phyloP scores from a whole-genome alignment of 2,329 filamentous ascomycete species.

The Ceratocystis albifundus region DNA sequence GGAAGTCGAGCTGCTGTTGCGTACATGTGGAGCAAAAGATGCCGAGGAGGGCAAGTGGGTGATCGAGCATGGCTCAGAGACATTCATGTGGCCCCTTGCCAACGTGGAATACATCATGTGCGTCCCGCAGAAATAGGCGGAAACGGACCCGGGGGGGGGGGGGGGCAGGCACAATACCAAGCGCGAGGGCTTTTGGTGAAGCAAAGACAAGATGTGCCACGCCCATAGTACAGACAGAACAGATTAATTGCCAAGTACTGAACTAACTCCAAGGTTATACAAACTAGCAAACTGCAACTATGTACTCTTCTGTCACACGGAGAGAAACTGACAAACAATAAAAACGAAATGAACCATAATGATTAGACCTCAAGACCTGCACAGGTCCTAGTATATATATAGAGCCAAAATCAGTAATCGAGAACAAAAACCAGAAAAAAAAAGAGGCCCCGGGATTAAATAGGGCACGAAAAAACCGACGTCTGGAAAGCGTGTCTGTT shows the following conservation, averaged over 20 bases:
- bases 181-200: too few species aligned
- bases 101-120: constrained; percentile 43
- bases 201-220: too few species aligned
- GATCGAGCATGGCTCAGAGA: constrained; percentile 37
- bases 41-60: constrained; percentile 38
- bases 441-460: neutral
- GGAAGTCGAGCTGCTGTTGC: constrained; percentile 51
- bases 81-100: constrained; percentile 41
- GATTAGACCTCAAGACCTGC: neutral
- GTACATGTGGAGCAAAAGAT: constrained; percentile 36
- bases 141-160: too few species aligned
- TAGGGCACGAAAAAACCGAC: constrained; percentile 3
- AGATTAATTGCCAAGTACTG: neutral
- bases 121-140: constrained; percentile 29
- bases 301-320: neutral
- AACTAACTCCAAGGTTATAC: neutral
- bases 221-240: neutral
- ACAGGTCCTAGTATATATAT: neutral
- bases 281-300: neutral
- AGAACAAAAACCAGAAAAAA: constrained; percentile 8
- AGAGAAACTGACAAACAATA: neutral
- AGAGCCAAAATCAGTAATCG: constrained; percentile 1
- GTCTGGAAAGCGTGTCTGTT: constrained; percentile 2
- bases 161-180: too few species aligned
- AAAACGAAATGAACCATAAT: constrained; percentile 1